Conservation (phyloP, 768 basidiomycete species). For the Pleurotus pulmonarius region DNA sequence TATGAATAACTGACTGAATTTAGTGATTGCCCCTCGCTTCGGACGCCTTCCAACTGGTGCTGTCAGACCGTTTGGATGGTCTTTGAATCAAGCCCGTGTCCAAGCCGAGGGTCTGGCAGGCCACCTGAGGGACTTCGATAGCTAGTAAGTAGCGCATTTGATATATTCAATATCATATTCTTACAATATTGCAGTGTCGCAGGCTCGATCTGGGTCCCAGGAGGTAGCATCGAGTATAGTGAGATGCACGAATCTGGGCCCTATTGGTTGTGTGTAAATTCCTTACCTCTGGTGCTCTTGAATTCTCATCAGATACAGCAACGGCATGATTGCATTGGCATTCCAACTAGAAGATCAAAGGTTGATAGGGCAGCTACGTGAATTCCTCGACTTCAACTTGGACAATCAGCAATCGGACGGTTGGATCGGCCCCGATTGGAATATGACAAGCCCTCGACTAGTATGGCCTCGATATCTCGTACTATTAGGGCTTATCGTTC, state of each 20-base stretch:
- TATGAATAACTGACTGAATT: too few relatives aligned
- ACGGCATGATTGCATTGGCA: conserved; percentile 37
- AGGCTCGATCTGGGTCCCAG: conserved; percentile 40
- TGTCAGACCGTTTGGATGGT: conserved; percentile 37
- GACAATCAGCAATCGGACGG: conserved; percentile 33
- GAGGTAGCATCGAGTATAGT: conserved; percentile 38
- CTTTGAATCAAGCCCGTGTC: conserved; percentile 33
- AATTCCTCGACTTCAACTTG: conserved; percentile 37
- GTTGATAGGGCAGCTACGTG: conserved; percentile 32
- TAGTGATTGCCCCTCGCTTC: conserved; percentile 29
- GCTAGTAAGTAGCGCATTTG: conserved; percentile 24
- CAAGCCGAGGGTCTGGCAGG: conserved; percentile 38
- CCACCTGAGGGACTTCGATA: conserved; percentile 35
- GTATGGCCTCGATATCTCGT: conserved; percentile 41
- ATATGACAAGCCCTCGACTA: conserved; percentile 31
- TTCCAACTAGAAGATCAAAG: conserved; percentile 35
- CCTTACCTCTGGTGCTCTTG: not conserved
- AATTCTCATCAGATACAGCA: conserved; percentile 18
- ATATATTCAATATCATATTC: not conserved
- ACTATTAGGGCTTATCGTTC: conserved; percentile 32
- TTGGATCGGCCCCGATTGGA: conserved; percentile 39
- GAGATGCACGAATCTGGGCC: conserved; percentile 41
- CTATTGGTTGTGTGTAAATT: conserved; percentile 37
- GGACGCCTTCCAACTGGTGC: conserved; percentile 29
- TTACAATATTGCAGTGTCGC: conserved; percentile 24